Evolutionary conservation across 2,329 filamentous ascomycete genomes (phyloP).

Genomic region (Dothistroma septosporum): DNA sequence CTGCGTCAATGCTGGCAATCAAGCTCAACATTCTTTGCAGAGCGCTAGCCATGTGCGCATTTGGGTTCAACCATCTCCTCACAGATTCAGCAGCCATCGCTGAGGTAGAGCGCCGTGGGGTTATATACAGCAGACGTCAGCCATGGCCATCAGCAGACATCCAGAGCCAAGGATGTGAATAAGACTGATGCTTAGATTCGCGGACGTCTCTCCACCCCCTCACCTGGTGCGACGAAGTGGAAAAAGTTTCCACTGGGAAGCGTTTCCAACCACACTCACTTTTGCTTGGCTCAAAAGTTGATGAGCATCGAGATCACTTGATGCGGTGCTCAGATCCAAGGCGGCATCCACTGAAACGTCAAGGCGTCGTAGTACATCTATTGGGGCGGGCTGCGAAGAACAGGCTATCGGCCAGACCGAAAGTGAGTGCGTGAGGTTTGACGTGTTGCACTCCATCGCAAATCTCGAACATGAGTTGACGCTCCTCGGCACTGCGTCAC

Average conservation of each 20-base stretch:
- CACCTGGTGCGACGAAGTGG: neutral
- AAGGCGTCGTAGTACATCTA: too few species aligned
- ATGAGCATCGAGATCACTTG: conserved; percentile 23
- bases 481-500: conserved; percentile 16
- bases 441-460: too few species aligned
- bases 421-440: too few species aligned
- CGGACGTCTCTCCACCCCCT: conserved; percentile 12
- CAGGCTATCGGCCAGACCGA: too few species aligned
- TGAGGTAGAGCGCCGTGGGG: conserved; percentile 18
- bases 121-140: conserved; percentile 17
- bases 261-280: conserved; percentile 16
- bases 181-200: conserved; percentile 8
- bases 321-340: conserved; percentile 22
- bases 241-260: conserved; percentile 10
- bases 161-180: neutral
- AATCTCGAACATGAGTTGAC: conserved; percentile 19
- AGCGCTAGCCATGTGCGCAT: conserved; percentile 14
- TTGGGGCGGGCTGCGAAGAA: too few species aligned
- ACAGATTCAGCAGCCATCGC: conserved; percentile 13
- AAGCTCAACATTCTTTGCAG: conserved; percentile 17
- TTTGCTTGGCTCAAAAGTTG: conserved; percentile 11
- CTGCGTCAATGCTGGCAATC: conserved; percentile 13
- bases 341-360: too few species aligned
- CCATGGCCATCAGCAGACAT: neutral
- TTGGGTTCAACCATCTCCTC: conserved; percentile 20